Base-by-base conservation (phyloP, 305 asterid species). In the Solanum hybrid region DNA sequence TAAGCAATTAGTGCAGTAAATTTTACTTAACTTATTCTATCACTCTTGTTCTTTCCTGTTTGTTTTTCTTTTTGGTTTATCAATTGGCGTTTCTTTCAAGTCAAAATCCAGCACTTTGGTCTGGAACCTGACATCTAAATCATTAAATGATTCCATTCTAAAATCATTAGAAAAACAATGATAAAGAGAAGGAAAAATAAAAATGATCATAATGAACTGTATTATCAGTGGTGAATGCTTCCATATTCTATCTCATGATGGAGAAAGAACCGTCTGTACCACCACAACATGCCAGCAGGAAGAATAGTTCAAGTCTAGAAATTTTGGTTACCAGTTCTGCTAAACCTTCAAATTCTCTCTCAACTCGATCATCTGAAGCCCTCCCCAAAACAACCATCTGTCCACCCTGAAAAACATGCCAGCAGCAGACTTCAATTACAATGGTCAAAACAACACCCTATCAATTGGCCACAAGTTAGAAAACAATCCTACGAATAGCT, bases 321-420 rank as follows among this genome's bases (percentile, higher is more conserved):
- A 76, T 38, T 31, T 31, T 42, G 80, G 89, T 95, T 96, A 96
- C 98, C 98, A 91, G 87, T 88, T 94, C 91, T 85, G 98, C 96
- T 91, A 96, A 95, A 91, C 84, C 95, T 93, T 95, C 94, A 17
- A 95, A 96, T 93, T 96, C 97, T 88, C 94, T 90, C 91, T 94
- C 94, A 90, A 96, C 98, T 90, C 96, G 93, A 91, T 94, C 94
- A 92, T 96, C 99, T 66, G 98, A 94, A 91, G 99, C 97, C 89
- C 92, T 95, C 64, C 99, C 99, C 90, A 96, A 89, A 76, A 95
- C 92, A 87, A 96, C 89, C 95, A 96, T 89, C 94, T 96, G 98
- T 89, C 98, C 99, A 51, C 97, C 97, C 99, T 96, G 90, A 35
- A 92, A 89, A 87, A 76, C 73, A 85, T 26, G 72, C 80, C 90